phyloP scores from a whole-genome alignment of 2,329 filamentous ascomycete species.

The Pseudogymnoascus sp. region DNA sequence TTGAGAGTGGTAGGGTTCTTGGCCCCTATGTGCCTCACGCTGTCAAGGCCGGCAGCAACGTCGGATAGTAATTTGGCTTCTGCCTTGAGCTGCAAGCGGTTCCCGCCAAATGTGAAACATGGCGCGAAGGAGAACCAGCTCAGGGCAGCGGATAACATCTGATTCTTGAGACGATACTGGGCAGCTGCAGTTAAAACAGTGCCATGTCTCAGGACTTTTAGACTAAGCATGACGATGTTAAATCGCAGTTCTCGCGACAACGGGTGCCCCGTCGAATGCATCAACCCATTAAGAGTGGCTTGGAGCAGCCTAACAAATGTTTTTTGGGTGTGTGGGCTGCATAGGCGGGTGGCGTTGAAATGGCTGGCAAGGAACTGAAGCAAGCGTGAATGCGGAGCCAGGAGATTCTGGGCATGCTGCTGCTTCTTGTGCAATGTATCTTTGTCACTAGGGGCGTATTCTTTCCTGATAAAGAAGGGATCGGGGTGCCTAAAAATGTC shows the following conservation, averaged over 20 bases:
- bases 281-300: constrained; percentile 65
- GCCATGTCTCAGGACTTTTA: constrained; percentile 66
- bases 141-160: constrained; percentile 75
- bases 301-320: constrained; percentile 76
- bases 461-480: constrained; percentile 82
- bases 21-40: constrained; percentile 50
- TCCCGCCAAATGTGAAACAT: constrained; percentile 92
- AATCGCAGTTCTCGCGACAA: constrained; percentile 88
- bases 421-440: constrained; percentile 64
- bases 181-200: constrained; percentile 54
- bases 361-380: constrained; percentile 88
- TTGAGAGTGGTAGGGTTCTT: constrained; percentile 45
- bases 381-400: constrained; percentile 78
- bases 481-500: constrained; percentile 54
- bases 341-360: constrained; percentile 85
- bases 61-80: constrained; percentile 77
- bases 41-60: constrained; percentile 58
- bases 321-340: constrained; percentile 70
- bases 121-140: constrained; percentile 81
- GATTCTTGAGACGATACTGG: constrained; percentile 79
- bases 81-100: constrained; percentile 84
- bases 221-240: constrained; percentile 72
- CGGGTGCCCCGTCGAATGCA: constrained; percentile 63
- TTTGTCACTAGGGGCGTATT: constrained; percentile 87
- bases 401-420: constrained; percentile 68